Percentiles rank a stretch among this genome's conserved stretches.
Evolutionary conservation across 371 early-diverging fungal species (phyloP).

Genomic region (Mucor racemosus): DNA sequence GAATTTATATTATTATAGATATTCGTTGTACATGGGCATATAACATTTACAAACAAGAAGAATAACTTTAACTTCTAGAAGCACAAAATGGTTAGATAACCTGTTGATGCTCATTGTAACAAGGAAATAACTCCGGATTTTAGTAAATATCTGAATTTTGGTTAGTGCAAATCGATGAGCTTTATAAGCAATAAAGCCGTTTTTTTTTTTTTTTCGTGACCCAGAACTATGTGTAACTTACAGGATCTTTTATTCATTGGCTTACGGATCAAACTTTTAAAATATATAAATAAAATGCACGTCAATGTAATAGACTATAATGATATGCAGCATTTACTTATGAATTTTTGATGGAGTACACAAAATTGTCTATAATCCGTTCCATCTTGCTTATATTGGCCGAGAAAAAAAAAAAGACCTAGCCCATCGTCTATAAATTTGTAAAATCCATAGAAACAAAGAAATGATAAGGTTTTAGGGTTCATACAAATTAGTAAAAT

Average conservation of each 20-base stretch:
- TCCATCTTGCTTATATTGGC: background rate
- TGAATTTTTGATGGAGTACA: too few species aligned
- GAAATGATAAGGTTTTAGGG: background rate
- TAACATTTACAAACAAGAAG: background rate
- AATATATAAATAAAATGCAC: background rate
- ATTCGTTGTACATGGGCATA: background rate
- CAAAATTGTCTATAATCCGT: background rate
- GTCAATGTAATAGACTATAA: background rate
- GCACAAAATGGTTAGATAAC: background rate
- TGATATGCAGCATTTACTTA: background rate
- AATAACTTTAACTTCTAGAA: background rate
- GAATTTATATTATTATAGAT: too few species aligned
- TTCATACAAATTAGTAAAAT: background rate
- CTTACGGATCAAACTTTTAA: background rate
- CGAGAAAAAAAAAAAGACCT: too few species aligned
- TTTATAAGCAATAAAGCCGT: background rate
- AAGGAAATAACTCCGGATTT: background rate
- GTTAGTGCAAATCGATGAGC: conserved; percentile 1
- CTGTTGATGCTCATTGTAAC: background rate
- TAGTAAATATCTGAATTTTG: background rate
- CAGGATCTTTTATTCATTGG: background rate
- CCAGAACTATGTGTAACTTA: conserved; percentile 3
- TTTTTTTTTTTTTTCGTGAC: background rate
- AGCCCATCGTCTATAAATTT: too few species aligned
- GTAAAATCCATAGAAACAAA: too few species aligned